Percentiles rank a stretch among this genome's conserved stretches.
phyloP scores from a whole-genome alignment of 176 grass and related monocot species.

The Dendrocalamus sinicus region DNA sequence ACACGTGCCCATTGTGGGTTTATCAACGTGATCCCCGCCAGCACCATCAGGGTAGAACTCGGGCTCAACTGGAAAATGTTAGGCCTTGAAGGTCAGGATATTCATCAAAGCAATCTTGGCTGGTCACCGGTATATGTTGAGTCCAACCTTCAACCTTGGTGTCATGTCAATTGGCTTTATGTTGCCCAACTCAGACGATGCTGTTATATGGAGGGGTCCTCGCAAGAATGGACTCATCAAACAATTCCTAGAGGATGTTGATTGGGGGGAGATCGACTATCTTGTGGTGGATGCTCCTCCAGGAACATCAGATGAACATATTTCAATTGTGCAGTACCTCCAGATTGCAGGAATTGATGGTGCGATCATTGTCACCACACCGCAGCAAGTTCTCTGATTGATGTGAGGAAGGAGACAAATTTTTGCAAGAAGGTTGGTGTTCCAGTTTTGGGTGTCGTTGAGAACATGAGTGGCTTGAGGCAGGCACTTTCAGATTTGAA shows the following conservation, averaged over 20 bases:
- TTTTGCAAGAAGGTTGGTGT: constrained; percentile 86
- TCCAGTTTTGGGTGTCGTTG: constrained; percentile 63
- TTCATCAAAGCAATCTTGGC: constrained; percentile 75
- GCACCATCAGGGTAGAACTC: too few relatives aligned
- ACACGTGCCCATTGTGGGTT: too few relatives aligned
- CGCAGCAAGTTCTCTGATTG: constrained; percentile 65
- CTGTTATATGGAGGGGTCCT: constrained; percentile 79
- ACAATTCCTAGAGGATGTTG: constrained; percentile 81
- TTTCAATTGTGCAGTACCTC: constrained; percentile 64
- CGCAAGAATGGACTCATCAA: constrained; percentile 82
- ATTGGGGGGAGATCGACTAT: constrained; percentile 81
- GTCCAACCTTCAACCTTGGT: constrained; percentile 76
- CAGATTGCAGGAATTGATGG: constrained; percentile 62
- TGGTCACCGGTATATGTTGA: constrained; percentile 75
- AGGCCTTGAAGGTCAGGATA: constrained; percentile 70
- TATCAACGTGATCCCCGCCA: too few relatives aligned
- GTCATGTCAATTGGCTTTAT: constrained; percentile 90
- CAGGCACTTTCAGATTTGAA: constrained; percentile 63
- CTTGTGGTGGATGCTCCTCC: constrained; percentile 76
- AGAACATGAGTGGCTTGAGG: constrained; percentile 83
- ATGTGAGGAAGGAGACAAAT: constrained; percentile 76
- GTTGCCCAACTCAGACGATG: constrained; percentile 63
- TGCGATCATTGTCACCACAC: constrained; percentile 65
- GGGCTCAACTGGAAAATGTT: too few relatives aligned
- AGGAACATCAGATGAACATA: constrained; percentile 73